phyloP scores from a whole-genome alignment of 106 monocot genomes.

The Allium cepa region DNA sequence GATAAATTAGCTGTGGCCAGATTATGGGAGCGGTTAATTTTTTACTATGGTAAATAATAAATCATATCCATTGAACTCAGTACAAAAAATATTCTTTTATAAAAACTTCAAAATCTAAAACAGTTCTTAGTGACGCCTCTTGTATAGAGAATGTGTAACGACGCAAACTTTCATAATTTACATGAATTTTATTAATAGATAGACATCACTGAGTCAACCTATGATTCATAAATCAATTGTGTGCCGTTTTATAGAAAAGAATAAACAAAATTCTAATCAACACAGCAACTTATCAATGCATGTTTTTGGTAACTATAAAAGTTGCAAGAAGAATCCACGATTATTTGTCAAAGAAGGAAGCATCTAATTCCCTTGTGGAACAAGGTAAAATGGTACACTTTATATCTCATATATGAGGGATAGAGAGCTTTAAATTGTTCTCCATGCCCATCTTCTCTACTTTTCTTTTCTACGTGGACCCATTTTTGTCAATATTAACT shows the following conservation, averaged over 20 bases:
- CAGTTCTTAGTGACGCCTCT: too few relatives aligned
- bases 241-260: background rate
- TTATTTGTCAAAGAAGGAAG: slow-evolving; percentile 52
- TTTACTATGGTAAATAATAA: background rate
- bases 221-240: background rate
- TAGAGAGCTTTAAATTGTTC: slow-evolving; percentile 24
- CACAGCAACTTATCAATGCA: too few relatives aligned
- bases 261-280: background rate
- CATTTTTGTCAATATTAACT: slow-evolving; percentile 1
- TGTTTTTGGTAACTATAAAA: slow-evolving; percentile 1
- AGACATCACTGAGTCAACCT: background rate
- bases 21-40: background rate
- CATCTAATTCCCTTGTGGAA: slow-evolving; percentile 40
- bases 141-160: too few relatives aligned
- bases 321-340: slow-evolving; percentile 20
- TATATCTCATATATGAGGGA: slow-evolving; percentile 10
- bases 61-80: background rate
- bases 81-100: too few relatives aligned
- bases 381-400: slow-evolving; percentile 8
- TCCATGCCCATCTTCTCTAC: slow-evolving; percentile 10
- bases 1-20: background rate
- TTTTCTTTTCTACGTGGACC: slow-evolving; percentile 8
- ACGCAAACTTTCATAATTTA: background rate
- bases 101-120: too few relatives aligned
- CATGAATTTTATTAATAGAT: background rate